A percentile compares a stretch with the other conserved stretches of the same genome.
Conservation (phyloP, 1,284 basidiomycete genomes). For the Pisolithus thermaeus region DNA sequence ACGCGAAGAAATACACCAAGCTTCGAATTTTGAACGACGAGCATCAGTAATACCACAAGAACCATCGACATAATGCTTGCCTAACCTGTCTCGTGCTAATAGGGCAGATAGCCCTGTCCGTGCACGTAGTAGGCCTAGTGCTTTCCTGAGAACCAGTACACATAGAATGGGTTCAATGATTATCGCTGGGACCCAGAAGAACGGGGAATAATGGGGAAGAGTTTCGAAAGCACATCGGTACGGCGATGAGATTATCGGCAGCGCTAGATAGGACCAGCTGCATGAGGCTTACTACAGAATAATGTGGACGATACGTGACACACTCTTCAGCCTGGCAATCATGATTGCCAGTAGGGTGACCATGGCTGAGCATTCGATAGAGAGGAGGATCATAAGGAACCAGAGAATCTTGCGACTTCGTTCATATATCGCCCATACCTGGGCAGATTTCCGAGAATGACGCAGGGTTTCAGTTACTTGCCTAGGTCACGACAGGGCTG, state of each 20-base stretch:
- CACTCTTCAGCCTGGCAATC: constrained; percentile 15
- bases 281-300: background rate
- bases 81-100: constrained; percentile 9
- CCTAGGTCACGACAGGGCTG: background rate
- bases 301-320: background rate
- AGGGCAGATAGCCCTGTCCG: constrained; percentile 1
- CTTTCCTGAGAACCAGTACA: constrained; percentile 20
- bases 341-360: constrained; percentile 17
- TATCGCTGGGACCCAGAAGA: constrained; percentile 25
- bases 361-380: constrained; percentile 17
- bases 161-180: constrained; percentile 23
- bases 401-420: constrained; percentile 12
- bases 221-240: constrained; percentile 22
- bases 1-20: constrained; percentile 8
- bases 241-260: constrained; percentile 14
- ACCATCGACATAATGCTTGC: constrained; percentile 14
- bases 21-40: background rate
- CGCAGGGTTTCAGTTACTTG: background rate
- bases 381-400: constrained; percentile 12
- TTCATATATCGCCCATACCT: constrained; percentile 25
- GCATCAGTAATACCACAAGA: background rate
- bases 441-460: background rate
- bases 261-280: constrained; percentile 4
- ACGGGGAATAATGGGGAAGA: constrained; percentile 15
- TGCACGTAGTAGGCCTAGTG: background rate